Evolutionary conservation across 495 filamentous ascomycete genomes (phyloP).

Genomic region (Emericellopsis terricola): DNA sequence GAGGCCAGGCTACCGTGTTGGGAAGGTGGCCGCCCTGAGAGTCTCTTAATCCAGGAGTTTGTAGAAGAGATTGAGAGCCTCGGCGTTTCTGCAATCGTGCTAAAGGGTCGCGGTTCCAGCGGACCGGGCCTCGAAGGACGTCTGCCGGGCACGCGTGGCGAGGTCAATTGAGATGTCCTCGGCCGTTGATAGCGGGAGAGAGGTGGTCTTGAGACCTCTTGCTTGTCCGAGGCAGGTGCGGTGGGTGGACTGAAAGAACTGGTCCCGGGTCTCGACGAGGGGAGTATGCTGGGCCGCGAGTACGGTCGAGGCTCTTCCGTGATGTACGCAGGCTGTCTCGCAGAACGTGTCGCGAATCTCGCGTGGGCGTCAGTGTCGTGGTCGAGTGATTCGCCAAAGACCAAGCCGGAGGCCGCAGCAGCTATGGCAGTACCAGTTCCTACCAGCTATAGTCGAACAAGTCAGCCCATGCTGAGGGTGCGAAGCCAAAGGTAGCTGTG

Average conservation of each 20-base stretch:
- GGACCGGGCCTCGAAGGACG: neutral
- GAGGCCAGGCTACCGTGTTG: conserved; percentile 49
- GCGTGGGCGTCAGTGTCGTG: too few relatives aligned
- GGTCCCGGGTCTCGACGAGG: conserved; percentile 23
- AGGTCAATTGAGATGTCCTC: conserved; percentile 12
- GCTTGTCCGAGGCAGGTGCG: conserved; percentile 14
- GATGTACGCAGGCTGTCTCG: too few relatives aligned
- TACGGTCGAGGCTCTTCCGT: neutral
- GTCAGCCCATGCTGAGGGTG: conserved; percentile 5
- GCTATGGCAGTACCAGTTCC: conserved; percentile 40
- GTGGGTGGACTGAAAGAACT: conserved; percentile 12
- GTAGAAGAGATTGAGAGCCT: conserved; percentile 34
- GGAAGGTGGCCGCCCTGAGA: conserved; percentile 56
- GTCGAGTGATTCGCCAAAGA: conserved; percentile 30
- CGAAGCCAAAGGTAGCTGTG: neutral
- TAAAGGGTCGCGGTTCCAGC: conserved; percentile 8
- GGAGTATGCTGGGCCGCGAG: conserved; percentile 6
- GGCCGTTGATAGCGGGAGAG: conserved; percentile 5
- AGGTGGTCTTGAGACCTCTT: conserved; percentile 8
- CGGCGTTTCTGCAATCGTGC: conserved; percentile 16
- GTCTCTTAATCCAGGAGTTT: conserved; percentile 59
- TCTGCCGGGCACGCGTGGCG: conserved; percentile 7
- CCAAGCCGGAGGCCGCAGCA: conserved; percentile 35
- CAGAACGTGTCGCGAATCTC: too few relatives aligned
- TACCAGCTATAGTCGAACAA: conserved; percentile 24